Percentiles rank a stretch among this genome's conserved stretches.
These are phyloP conservation scores for Lipomyces kockii DNA, from an alignment of 805 yeast species.

Conservation along the genomic window DNA sequence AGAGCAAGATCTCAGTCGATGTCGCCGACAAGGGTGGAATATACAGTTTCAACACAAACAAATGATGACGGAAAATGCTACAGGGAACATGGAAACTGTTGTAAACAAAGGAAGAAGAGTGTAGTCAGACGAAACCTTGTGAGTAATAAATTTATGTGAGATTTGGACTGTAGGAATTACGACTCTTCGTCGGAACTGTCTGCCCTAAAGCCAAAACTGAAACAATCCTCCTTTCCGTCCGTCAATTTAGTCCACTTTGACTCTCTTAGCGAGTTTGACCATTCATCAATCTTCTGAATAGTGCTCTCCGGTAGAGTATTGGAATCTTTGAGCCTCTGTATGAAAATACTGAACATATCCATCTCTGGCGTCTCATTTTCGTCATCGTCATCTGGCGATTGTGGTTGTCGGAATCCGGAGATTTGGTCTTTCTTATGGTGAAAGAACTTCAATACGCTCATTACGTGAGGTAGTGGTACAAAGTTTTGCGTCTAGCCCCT, in stretches of 20 bases:
- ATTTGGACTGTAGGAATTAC: neutral
- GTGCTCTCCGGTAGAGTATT: conserved; percentile 37
- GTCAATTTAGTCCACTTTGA: conserved; percentile 57
- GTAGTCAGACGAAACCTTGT: neutral
- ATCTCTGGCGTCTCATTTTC: conserved; percentile 43
- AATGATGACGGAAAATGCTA: neutral
- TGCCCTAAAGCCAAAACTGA: conserved; percentile 46
- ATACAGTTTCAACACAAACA: conserved; percentile 54
- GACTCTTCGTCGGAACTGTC: neutral
- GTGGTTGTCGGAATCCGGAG: conserved; percentile 63
- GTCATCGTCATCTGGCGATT: conserved; percentile 44
- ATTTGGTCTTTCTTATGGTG: conserved; percentile 70
- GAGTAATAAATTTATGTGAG: neutral
- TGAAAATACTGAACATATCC: conserved; percentile 47
- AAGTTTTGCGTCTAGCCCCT: conserved; percentile 70
- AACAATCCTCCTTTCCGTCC: conserved; percentile 43
- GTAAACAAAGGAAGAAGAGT: conserved; percentile 1
- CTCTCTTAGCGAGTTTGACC: conserved; percentile 44
- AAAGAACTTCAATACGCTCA: conserved; percentile 68
- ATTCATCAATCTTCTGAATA: conserved; percentile 35
- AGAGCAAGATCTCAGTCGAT: conserved; percentile 53
- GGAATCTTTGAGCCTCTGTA: conserved; percentile 44
- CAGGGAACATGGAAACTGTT: neutral
- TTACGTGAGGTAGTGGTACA: conserved; percentile 66
- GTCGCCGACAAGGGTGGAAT: conserved; percentile 66